Evolutionary conservation across 768 basidiomycete species (phyloP).

Genomic region (Sarcodon sp.): DNA sequence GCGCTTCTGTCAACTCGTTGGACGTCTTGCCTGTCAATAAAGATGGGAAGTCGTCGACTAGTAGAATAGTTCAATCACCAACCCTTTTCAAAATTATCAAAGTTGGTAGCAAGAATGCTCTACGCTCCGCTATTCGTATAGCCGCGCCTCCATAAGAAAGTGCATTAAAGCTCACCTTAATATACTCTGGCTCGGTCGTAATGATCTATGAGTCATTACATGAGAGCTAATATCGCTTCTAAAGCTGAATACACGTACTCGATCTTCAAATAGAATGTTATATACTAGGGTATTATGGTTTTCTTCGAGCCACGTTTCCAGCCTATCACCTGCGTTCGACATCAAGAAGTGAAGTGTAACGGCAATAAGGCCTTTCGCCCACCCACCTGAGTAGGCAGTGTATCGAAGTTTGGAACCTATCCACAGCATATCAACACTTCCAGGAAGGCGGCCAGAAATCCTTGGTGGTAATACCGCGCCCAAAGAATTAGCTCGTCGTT

Average conservation of each 20-base stretch:
- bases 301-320: not conserved
- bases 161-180: constrained; percentile 18
- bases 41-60: constrained; percentile 1
- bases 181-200: constrained; percentile 34
- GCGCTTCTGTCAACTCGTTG: constrained; percentile 11
- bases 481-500: not conserved
- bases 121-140: constrained; percentile 7
- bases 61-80: not conserved
- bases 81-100: constrained; percentile 28
- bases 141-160: not conserved
- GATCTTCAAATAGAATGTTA: not conserved
- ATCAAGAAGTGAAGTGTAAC: not conserved
- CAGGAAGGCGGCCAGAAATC: not conserved
- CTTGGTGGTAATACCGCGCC: not conserved
- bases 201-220: constrained; percentile 12
- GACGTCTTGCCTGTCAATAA: constrained; percentile 10
- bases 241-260: not conserved
- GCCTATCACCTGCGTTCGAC: not conserved
- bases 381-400: not conserved
- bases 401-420: not conserved
- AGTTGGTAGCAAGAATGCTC: constrained; percentile 31
- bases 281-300: not conserved
- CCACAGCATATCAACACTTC: not conserved
- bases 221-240: too few relatives aligned
- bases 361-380: not conserved